Evolutionary conservation across 2,329 filamentous ascomycete genomes (phyloP).

Genomic region (Colletotrichum salicis): DNA sequence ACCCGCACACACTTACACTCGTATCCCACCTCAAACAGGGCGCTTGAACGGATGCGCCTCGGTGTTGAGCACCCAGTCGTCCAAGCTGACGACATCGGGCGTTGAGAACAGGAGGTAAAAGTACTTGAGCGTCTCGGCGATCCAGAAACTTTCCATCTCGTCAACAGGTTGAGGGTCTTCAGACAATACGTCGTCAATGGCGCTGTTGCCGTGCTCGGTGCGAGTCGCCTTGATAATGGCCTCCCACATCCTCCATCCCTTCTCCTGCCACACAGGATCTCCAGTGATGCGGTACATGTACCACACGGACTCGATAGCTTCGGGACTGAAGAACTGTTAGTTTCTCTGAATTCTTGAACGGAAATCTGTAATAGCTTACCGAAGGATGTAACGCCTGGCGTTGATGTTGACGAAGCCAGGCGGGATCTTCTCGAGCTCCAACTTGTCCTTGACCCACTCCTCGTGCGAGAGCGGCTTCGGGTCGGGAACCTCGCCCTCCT

Average conservation of each 20-base stretch:
- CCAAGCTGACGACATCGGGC: slow-evolving; percentile 72
- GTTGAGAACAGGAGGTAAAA: slow-evolving; percentile 84
- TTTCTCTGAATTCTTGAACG: slow-evolving; percentile 21
- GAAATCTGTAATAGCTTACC: slow-evolving; percentile 58
- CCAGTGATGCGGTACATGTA: slow-evolving; percentile 92
- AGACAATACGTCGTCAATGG: slow-evolving; percentile 71
- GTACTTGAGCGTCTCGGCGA: slow-evolving; percentile 91
- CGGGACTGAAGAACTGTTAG: slow-evolving; percentile 65
- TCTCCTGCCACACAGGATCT: slow-evolving; percentile 78
- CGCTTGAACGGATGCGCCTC: slow-evolving; percentile 69
- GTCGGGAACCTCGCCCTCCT: slow-evolving; percentile 40
- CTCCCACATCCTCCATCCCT: slow-evolving; percentile 88
- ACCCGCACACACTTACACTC: background rate
- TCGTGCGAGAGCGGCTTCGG: slow-evolving; percentile 62
- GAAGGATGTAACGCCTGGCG: slow-evolving; percentile 66
- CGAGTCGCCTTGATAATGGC: slow-evolving; percentile 74
- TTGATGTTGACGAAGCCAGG: slow-evolving; percentile 61
- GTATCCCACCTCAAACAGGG: slow-evolving; percentile 44
- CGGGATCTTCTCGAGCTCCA: slow-evolving; percentile 58
- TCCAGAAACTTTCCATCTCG: slow-evolving; percentile 90
- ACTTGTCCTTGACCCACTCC: slow-evolving; percentile 61
- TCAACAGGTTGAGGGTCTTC: slow-evolving; percentile 59
- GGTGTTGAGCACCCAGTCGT: slow-evolving; percentile 75
- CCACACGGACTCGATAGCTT: slow-evolving; percentile 89
- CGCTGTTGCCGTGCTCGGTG: slow-evolving; percentile 75